These are phyloP conservation scores for Malbranchea zuffiana DNA, from an alignment of 2,329 filamentous ascomycete species.

Conservation along the genomic window DNA sequence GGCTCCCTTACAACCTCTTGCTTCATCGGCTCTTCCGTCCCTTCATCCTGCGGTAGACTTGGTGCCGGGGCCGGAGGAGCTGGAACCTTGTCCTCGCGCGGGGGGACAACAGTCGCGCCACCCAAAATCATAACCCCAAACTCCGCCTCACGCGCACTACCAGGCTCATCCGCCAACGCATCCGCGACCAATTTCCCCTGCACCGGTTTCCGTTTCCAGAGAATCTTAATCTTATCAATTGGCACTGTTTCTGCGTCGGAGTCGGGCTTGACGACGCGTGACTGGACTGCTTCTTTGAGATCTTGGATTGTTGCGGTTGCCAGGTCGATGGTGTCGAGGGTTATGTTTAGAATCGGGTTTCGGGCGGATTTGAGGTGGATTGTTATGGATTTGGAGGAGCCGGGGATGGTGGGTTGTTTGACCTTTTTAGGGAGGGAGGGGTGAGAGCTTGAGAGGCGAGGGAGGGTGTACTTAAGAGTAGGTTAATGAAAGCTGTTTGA, in stretches of 20 bases:
- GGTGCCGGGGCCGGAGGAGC: constrained; percentile 19
- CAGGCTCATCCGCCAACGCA: constrained; percentile 48
- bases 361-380: constrained; percentile 48
- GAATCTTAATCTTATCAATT: constrained; percentile 70
- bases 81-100: constrained; percentile 26
- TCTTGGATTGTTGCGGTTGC: constrained; percentile 65
- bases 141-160: constrained; percentile 47
- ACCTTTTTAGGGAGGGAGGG: constrained; percentile 36
- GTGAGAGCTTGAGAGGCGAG: constrained; percentile 34
- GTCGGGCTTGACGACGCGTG: constrained; percentile 47
- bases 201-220: constrained; percentile 80
- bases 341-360: constrained; percentile 59
- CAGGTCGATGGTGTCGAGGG: constrained; percentile 49
- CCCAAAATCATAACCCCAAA: constrained; percentile 83
- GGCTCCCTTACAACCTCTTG: constrained; percentile 20
- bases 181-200: constrained; percentile 70
- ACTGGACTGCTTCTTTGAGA: constrained; percentile 59
- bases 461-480: constrained; percentile 35
- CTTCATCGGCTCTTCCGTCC: not conserved
- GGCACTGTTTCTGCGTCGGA: constrained; percentile 32
- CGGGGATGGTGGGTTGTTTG: constrained; percentile 24
- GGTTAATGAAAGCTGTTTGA: not conserved
- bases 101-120: constrained; percentile 43
- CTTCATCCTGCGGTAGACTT: constrained; percentile 18
- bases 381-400: constrained; percentile 31